Evolutionary conservation across 208 protist species (phyloP), one percentile per base, ranked within the genome.

Genomic region (Leishmania tarentolae): DNA sequence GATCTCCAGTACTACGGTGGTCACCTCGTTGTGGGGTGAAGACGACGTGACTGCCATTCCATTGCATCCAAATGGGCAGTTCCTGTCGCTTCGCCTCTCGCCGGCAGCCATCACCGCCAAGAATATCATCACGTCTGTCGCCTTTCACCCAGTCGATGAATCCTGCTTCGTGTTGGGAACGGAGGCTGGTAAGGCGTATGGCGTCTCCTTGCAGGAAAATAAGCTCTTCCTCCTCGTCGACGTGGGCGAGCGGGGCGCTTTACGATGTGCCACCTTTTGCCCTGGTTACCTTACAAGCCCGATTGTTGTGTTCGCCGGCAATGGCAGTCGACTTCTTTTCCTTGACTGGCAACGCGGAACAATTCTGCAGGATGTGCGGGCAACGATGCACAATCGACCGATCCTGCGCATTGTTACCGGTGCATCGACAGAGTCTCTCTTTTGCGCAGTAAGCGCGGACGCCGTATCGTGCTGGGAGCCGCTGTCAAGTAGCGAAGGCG

Each of bases 151-250:
- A 15, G 76, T 87, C 8, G 76, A 87, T 66, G 79, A 83, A 21
- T 76, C 80, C 7, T 84, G 84, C 73, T 81, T 84, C 42, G 84
- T 82, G 31, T 75, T 94, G 19, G 91, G 82, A 19, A 90, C 83
- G 6, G 78, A 66, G 17, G 68, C 83, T 3, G 88, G 91, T 28
- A 53, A 52, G 21, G 77, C 91, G 6, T 94, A 88, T 59, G 88
- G 88, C 6, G 61, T 91, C 0, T 88, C 81, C 42, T 68, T 92
- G 21, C 76, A 86, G n/a, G 88, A 91, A 50, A 91, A 90, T 66
- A 76, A 83, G 21, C 65, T 92, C 0, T 91, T 92, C 31, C 72
- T 92, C 2, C 70, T 91, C 0, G 83, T 75, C 0, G 77, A 92
- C 46, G 53, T 87, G 11, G 79, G 78, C 13, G 42, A 69, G 9